These are phyloP conservation scores for Aspergillus floridensis DNA, from an alignment of 2,329 filamentous ascomycete genomes.

Conservation along the genomic window DNA sequence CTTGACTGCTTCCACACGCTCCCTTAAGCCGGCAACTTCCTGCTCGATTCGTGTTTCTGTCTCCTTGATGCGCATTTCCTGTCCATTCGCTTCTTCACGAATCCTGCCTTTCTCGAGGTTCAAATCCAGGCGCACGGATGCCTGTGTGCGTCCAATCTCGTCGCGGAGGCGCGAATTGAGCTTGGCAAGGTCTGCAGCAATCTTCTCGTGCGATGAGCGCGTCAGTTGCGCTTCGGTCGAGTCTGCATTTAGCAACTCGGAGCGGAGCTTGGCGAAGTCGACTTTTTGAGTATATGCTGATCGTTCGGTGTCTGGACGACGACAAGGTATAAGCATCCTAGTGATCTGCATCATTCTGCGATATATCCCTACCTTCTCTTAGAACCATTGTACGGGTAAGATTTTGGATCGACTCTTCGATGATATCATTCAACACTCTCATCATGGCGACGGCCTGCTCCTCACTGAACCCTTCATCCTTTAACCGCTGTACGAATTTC, in stretches of 20 bases:
- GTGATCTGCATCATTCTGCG: too few relatives aligned
- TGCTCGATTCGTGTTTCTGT: constrained; percentile 98
- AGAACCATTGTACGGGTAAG: constrained; percentile 97
- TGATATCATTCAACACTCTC: constrained; percentile 93
- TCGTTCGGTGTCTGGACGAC: constrained; percentile 45
- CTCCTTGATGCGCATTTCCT: constrained; percentile 98
- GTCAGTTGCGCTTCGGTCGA: constrained; percentile 88
- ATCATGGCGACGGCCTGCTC: constrained; percentile 97
- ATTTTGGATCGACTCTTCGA: constrained; percentile 97
- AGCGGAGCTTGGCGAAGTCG: constrained; percentile 94
- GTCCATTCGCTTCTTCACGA: constrained; percentile 89
- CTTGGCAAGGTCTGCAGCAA: constrained; percentile 94
- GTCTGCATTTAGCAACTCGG: constrained; percentile 87
- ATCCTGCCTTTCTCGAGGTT: constrained; percentile 97
- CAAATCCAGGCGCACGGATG: constrained; percentile 84
- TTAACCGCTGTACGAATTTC: constrained; percentile 89
- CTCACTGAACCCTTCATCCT: constrained; percentile 91
- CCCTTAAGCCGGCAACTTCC: constrained; percentile 84
- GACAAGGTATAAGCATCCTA: constrained; percentile 2
- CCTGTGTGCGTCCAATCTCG: constrained; percentile 91
- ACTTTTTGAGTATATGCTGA: constrained; percentile 78
- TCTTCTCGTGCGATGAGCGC: constrained; percentile 81
- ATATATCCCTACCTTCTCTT: constrained; percentile 69
- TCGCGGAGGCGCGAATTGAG: constrained; percentile 84
- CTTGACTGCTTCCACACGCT: constrained; percentile 95